Evolutionary conservation across 225 moss, liverwort and hornwort genomes (phyloP).

Genomic region (Asterella californica): DNA sequence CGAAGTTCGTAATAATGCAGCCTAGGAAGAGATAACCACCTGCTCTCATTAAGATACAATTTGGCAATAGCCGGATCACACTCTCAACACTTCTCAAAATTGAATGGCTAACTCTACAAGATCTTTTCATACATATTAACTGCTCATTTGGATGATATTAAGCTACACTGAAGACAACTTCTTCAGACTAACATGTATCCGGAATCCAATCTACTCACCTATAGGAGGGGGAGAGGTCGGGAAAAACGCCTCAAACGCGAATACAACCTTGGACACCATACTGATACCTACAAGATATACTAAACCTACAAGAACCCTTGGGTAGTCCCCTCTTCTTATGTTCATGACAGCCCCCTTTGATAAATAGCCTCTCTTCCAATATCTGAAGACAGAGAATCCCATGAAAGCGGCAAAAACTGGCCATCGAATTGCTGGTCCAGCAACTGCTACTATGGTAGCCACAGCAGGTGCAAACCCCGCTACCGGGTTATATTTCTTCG

Average conservation of each 20-base stretch:
- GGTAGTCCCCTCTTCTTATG: conserved; percentile 27
- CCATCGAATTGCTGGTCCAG: conserved; percentile 30
- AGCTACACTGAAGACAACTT: not conserved
- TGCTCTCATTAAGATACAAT: no score
- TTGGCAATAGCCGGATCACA: not conserved
- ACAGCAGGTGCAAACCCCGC: conserved; percentile 41
- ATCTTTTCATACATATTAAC: not conserved
- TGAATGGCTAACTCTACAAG: not conserved
- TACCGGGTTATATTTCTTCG: conserved; percentile 41
- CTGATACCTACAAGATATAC: conserved; percentile 34
- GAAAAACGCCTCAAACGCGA: conserved; percentile 3
- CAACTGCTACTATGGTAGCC: conserved; percentile 33
- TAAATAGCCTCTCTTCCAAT: conserved; percentile 40
- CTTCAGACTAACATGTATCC: not conserved
- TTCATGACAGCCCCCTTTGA: conserved; percentile 31
- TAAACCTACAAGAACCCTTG: conserved; percentile 34
- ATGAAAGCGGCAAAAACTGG: conserved; percentile 28
- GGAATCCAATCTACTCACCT: not conserved
- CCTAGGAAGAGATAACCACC: not conserved
- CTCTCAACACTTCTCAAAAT: not conserved
- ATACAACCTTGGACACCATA: conserved; percentile 9
- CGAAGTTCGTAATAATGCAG: not conserved
- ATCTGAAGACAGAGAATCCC: conserved; percentile 31
- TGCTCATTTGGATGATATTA: not conserved
- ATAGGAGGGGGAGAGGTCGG: conserved; percentile 2